Evolutionary conservation across 2,329 filamentous ascomycete genomes (phyloP).

Genomic region (Aspergillus flavus): DNA sequence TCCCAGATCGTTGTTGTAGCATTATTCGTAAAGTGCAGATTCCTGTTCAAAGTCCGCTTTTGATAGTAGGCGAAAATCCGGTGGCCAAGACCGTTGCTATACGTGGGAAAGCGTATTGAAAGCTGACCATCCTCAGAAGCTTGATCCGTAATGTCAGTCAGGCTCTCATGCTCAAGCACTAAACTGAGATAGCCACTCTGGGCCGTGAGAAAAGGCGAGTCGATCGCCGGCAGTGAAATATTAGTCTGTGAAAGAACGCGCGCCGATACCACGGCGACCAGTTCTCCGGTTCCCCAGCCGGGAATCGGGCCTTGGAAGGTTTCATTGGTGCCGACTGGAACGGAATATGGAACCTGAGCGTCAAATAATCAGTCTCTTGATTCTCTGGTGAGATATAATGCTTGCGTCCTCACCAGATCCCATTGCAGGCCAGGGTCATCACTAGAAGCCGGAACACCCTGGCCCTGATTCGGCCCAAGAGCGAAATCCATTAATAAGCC

Average conservation of each 20-base stretch:
- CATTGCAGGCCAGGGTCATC: conserved; percentile 37
- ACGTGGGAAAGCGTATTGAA: not conserved
- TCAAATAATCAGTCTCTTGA: no score
- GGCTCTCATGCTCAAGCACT: not conserved
- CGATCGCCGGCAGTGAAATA: conserved; percentile 4
- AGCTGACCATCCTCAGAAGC: not conserved
- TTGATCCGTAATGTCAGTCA: not conserved
- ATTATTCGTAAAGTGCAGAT: conserved; percentile 27
- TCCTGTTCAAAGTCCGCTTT: conserved; percentile 19
- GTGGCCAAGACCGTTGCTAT: conserved; percentile 4
- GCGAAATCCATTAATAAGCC: conserved; percentile 48
- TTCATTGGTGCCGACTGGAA: conserved; percentile 28
- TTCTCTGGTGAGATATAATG: no score
- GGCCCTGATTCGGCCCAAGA: conserved; percentile 49
- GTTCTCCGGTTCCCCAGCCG: conserved; percentile 41
- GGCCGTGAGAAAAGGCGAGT: not conserved
- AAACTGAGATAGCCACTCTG: conserved; percentile 7
- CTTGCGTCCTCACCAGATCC: conserved; percentile 19
- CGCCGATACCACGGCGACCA: conserved; percentile 30
- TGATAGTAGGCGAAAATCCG: conserved; percentile 23
- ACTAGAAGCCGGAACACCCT: conserved; percentile 44
- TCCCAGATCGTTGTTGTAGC: conserved; percentile 27
- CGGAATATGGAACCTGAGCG: conserved; percentile 9
- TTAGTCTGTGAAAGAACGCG: conserved; percentile 18
- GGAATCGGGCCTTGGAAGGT: conserved; percentile 34